A percentile compares a stretch with the other conserved stretches of the same genome.
Evolutionary conservation across 2,329 filamentous ascomycete species (phyloP).

Genomic region (Monosporascus sp.): DNA sequence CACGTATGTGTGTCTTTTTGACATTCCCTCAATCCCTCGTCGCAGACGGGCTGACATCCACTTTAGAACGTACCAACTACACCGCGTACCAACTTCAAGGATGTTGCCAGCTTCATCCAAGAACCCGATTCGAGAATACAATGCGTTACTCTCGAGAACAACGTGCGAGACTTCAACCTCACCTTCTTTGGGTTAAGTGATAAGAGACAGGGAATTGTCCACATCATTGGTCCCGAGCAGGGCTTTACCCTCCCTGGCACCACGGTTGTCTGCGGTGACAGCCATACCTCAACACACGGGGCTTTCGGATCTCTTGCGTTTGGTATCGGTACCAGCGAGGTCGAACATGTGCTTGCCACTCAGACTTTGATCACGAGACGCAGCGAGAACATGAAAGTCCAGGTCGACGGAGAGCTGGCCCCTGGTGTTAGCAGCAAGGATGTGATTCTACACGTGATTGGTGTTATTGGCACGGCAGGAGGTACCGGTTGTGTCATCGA

Average conservation of each 20-base stretch:
- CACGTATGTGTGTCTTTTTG: conserved; percentile 61
- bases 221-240: conserved; percentile 97
- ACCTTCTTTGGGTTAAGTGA: conserved; percentile 97
- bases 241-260: conserved; percentile 97
- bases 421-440: conserved; percentile 96
- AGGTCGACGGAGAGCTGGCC: conserved; percentile 84
- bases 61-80: conserved; percentile 80
- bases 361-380: conserved; percentile 91
- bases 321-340: conserved; percentile 96
- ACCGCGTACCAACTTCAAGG: conserved; percentile 87
- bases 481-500: conserved; percentile 94
- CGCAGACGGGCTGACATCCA: conserved; percentile 13
- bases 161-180: conserved; percentile 92
- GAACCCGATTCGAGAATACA: conserved; percentile 91
- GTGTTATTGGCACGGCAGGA: conserved; percentile 88
- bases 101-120: conserved; percentile 88
- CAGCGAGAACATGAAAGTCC: conserved; percentile 98
- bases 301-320: conserved; percentile 93
- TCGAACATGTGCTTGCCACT: conserved; percentile 95
- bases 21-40: neutral
- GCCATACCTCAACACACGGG: conserved; percentile 95
- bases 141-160: conserved; percentile 93
- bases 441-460: conserved; percentile 87
- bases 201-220: conserved; percentile 95
- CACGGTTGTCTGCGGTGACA: conserved; percentile 96